A percentile compares a stretch with the other conserved stretches of the same genome.
phyloP scores from a whole-genome alignment of 2,329 filamentous ascomycete genomes.

The Epichloe typhina region DNA sequence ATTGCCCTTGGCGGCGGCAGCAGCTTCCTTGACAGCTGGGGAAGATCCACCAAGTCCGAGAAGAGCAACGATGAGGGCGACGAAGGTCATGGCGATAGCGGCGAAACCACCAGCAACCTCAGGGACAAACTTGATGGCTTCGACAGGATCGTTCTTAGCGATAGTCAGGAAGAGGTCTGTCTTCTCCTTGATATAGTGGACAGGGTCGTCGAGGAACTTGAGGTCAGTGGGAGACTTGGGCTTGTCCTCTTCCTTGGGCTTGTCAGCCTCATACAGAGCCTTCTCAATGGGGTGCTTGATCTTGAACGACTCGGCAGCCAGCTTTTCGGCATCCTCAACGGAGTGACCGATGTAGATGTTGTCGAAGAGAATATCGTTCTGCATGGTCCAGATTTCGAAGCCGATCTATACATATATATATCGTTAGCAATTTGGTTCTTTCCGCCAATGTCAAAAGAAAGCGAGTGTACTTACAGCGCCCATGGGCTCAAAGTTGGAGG shows the following conservation, averaged over 20 bases:
- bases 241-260: slow-evolving; percentile 58
- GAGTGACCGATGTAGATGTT: slow-evolving; percentile 99
- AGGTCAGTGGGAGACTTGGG: slow-evolving; percentile 63
- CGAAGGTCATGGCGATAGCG: slow-evolving; percentile 53
- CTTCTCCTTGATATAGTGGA: slow-evolving; percentile 84
- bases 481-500: slow-evolving; percentile 94
- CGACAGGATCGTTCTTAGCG: slow-evolving; percentile 64
- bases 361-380: slow-evolving; percentile 96
- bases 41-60: slow-evolving; percentile 52
- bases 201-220: slow-evolving; percentile 81
- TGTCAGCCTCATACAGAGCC: slow-evolving; percentile 62
- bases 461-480: slow-evolving; percentile 60
- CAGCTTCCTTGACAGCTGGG: slow-evolving; percentile 61
- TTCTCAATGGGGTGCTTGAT: slow-evolving; percentile 77
- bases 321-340: slow-evolving; percentile 75
- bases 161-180: slow-evolving; percentile 80
- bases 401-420: slow-evolving; percentile 50
- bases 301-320: slow-evolving; percentile 81
- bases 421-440: slow-evolving; percentile 7
- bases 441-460: background rate
- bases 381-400: slow-evolving; percentile 99
- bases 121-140: slow-evolving; percentile 79
- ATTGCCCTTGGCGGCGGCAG: slow-evolving; percentile 52
- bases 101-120: slow-evolving; percentile 76
- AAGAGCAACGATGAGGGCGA: slow-evolving; percentile 57